Base-by-base conservation (phyloP, 75 land plant genomes). In the Gnetum montanum region DNA sequence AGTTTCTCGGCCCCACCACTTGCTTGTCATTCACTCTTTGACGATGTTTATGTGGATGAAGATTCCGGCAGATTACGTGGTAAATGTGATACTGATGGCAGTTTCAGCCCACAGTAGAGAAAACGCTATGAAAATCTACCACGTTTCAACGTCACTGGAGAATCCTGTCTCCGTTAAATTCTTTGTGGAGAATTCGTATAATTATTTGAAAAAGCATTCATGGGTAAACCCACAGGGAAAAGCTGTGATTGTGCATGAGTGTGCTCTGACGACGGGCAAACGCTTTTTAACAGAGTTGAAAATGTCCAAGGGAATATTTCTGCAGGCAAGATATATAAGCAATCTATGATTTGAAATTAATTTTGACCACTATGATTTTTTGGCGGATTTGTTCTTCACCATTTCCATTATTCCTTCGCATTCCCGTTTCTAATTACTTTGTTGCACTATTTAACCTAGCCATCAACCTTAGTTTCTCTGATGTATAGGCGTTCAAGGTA, bases 51-150 rank as follows among this genome's bases (percentile, higher is more conserved):
- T 12, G 3, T 43, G 2, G 28, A 54, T 12, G 43, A 65, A 87
- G 92, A 65, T 86, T 7, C 86, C 90, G 15, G 86, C 69, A 22
- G 90, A 86, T 59, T 70, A 82, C 83, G 90, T 86, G 8, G 83
- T 68, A 19, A 86, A 86, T 60, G 64, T 80, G 1, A 70, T 82
- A 59, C 34, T 86, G 7, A 70, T 72, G 4, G 65, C 69, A 16
- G 68, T 86, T 59, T 70, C 68, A 15, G 63, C 57, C 43, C 73
- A 82, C 63, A 41, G 57, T 22, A 56, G 47, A 36, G 66, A 71
- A 18, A 18, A 68, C 0, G 41, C 41, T 15, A 8, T 52, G 0
- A 31, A 6, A 19, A 68, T 82, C 13, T 86, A 86, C 41, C 90
- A 86, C 30, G 64, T 82, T 8, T 70, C 81, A 2, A 70, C 90